Base-by-base conservation (phyloP, 1,284 basidiomycete genomes). In the Melanopsichium pennsylvanicum region DNA sequence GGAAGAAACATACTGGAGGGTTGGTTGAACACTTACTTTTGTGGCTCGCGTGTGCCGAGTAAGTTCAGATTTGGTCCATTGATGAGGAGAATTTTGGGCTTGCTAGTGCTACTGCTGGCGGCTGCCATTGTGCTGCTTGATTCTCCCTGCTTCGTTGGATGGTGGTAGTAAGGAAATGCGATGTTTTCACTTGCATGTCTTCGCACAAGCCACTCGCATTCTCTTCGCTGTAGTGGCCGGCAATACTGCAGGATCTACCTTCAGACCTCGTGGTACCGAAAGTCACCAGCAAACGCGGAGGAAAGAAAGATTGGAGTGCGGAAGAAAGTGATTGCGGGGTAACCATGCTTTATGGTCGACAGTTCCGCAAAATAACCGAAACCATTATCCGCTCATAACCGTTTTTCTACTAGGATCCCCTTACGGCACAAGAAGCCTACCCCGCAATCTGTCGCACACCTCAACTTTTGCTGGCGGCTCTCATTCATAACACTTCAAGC, bases 21-120 rank as follows among this genome's bases (percentile, higher is more conserved):
- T n/a, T n/a, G n/a, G n/a, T n/a, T n/a, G n/a, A n/a, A n/a, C n/a
- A 45, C 67, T 51, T 37, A 71, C 57, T 78, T 80, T 40, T 80
- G 68, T 5, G 81, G 82, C 63, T 82, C 81, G 12, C 81, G 49
- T 15, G 75, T 79, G 9, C 82, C 81, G 12, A 82, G 67, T 4
- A 82, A 60, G 61, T 82, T 82, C 18, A 82, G 68, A 41, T 82
- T 82, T 12, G 82, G 81, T 6, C 82, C 81, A 51, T 72, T 52
- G 42, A 74, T 49, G n/a, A 72, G 45, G 33, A 75, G 44, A 27
- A 71, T 60, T 38, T 45, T 68, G 16, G 5, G 37, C 13, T 18
- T 23, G 16, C 34, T 23, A 2, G 32, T 16, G 7, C 43, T 12
- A 18, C 4, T 21, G 6, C n/a, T 12, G 21, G 46, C 22, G 8